Conservation (phyloP, 768 basidiomycete genomes). For the Phylloporus sp. region DNA sequence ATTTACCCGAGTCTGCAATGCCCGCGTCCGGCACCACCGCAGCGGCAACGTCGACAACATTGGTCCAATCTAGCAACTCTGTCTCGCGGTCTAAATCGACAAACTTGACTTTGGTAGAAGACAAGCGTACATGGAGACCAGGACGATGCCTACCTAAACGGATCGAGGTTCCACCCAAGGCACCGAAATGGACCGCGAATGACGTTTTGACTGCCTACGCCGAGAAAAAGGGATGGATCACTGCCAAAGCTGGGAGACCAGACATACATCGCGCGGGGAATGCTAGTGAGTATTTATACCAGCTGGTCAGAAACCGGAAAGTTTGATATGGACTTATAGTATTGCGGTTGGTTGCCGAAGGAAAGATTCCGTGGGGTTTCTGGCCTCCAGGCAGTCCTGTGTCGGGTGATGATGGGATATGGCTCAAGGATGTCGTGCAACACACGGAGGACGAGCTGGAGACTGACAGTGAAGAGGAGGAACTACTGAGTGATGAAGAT, state of each 20-base stretch:
- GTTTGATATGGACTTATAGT: constrained; percentile 41
- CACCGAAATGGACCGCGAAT: constrained; percentile 72
- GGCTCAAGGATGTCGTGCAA: constrained; percentile 41
- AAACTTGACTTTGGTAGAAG: constrained; percentile 31
- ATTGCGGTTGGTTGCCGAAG: constrained; percentile 79
- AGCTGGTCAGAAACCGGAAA: neutral
- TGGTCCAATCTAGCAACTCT: neutral
- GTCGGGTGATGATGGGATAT: constrained; percentile 48
- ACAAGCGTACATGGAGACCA: constrained; percentile 79
- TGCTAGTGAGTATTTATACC: constrained; percentile 57
- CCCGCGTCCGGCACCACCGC: neutral
- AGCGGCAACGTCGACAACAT: neutral
- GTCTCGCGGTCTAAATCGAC: neutral
- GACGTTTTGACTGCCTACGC: constrained; percentile 82
- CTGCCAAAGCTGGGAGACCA: constrained; percentile 86
- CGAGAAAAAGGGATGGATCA: constrained; percentile 74
- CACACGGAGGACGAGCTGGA: constrained; percentile 21
- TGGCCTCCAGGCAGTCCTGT: constrained; percentile 57
- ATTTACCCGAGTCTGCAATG: neutral
- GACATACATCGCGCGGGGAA: constrained; percentile 90
- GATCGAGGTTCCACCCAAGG: constrained; percentile 9
- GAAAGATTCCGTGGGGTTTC: constrained; percentile 78
- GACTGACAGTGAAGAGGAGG: constrained; percentile 32
- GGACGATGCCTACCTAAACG: constrained; percentile 31
- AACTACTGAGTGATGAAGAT: constrained; percentile 15